Percentiles rank a stretch among this genome's conserved stretches.
Evolutionary conservation across 73 alveolate genomes (phyloP).

Genomic region (Paramecium octaurelia): DNA sequence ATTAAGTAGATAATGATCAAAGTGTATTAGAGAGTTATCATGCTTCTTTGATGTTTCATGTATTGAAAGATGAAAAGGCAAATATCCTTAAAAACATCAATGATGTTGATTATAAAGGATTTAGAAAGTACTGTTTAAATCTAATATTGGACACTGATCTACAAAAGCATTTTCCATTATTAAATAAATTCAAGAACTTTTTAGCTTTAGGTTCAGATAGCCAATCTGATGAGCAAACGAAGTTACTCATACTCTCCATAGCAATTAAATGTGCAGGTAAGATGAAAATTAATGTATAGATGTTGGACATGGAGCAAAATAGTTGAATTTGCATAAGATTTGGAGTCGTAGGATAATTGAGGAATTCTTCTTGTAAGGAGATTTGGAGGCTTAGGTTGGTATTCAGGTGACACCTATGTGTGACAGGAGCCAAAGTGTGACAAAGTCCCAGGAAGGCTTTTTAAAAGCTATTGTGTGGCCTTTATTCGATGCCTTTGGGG

Average conservation of each 20-base stretch:
- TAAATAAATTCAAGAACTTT: slow-evolving; percentile 17
- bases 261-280: slow-evolving; percentile 66
- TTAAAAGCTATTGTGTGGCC: slow-evolving; percentile 40
- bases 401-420: slow-evolving; percentile 55
- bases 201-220: background rate
- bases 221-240: slow-evolving; percentile 60
- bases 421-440: slow-evolving; percentile 29
- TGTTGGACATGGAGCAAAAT: slow-evolving; percentile 58
- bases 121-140: slow-evolving; percentile 27
- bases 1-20: slow-evolving; percentile 9
- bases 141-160: slow-evolving; percentile 31
- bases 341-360: slow-evolving; percentile 46
- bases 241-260: slow-evolving; percentile 72
- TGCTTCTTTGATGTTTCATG: slow-evolving; percentile 33
- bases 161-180: slow-evolving; percentile 28
- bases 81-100: background rate
- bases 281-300: background rate
- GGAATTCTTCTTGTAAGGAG: slow-evolving; percentile 56
- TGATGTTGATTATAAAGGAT: slow-evolving; percentile 33
- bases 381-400: slow-evolving; percentile 6
- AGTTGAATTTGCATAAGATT: slow-evolving; percentile 28
- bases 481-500: background rate
- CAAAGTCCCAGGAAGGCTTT: slow-evolving; percentile 49
- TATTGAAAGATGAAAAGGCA: slow-evolving; percentile 17
- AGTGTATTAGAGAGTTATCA: slow-evolving; percentile 47